Evolutionary conservation across 345 rosid species (phyloP).

Genomic region (Eucalyptus regnans): DNA sequence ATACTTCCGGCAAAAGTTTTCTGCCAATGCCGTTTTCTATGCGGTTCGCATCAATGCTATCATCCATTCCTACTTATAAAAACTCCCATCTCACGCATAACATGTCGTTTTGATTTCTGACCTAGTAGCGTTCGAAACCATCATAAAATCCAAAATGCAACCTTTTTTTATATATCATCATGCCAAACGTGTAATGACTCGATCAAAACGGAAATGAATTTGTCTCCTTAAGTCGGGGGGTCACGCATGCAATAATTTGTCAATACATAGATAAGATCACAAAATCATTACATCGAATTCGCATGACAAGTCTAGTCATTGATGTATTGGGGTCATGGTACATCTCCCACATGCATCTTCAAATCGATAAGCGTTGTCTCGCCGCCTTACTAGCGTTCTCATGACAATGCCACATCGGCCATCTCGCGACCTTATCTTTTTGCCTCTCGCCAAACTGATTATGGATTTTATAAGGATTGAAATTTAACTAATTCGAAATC

Average conservation of each 20-base stretch:
- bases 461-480: accelerated
- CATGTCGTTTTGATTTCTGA: neutral
- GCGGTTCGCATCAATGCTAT: neutral
- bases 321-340: neutral
- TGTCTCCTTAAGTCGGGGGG: neutral
- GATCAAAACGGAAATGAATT: neutral
- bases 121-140: neutral
- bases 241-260: no score
- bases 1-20: neutral
- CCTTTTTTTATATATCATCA: no score
- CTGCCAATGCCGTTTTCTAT: neutral
- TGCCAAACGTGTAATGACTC: neutral
- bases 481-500: neutral
- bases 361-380: neutral
- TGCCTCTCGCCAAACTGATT: accelerated
- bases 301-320: neutral
- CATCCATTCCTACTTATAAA: neutral
- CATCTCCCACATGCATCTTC: neutral
- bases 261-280: neutral
- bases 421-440: accelerated
- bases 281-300: neutral
- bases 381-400: accelerated
- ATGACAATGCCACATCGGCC: accelerated
- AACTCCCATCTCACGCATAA: neutral
- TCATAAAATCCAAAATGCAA: neutral